A percentile compares a stretch with the other conserved stretches of the same genome.
phyloP scores from a whole-genome alignment of 2,329 filamentous ascomycete genomes.

The Colletotrichum brevisporum region DNA sequence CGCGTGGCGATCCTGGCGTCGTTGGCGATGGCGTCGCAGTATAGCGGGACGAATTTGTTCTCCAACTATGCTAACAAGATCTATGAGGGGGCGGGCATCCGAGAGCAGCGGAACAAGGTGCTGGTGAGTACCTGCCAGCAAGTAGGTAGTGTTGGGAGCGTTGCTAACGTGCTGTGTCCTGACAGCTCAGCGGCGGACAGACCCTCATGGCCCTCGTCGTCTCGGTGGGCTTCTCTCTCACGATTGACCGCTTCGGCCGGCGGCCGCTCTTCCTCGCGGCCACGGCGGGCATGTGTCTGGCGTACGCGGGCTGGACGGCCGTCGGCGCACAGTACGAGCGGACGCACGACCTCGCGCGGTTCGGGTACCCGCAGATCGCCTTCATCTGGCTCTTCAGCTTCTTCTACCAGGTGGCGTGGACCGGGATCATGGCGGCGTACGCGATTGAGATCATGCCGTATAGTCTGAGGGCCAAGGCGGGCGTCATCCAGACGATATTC shows the following conservation, averaged over 20 bases:
- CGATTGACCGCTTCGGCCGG: slow-evolving; percentile 3
- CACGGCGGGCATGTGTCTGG: not conserved
- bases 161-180: not conserved
- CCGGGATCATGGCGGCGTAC: not conserved
- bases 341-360: not conserved
- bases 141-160: too few species aligned
- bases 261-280: slow-evolving; percentile 12
- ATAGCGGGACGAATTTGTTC: not conserved
- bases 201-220: not conserved
- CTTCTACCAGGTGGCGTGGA: slow-evolving; percentile 4
- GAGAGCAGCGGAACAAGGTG: not conserved
- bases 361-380: not conserved
- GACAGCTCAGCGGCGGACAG: not conserved
- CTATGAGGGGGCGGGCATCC: slow-evolving; percentile 7
- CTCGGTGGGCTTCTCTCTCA: not conserved
- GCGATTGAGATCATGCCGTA: not conserved
- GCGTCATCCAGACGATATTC: not conserved
- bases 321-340: not conserved
- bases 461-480: not conserved
- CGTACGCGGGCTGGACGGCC: slow-evolving; percentile 19
- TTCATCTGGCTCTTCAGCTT: not conserved
- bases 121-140: not conserved
- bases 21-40: not conserved
- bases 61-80: slow-evolving; percentile 14
- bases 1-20: not conserved